Base-by-base conservation (phyloP, 306 rosid species). In the Benincasa hispida region DNA sequence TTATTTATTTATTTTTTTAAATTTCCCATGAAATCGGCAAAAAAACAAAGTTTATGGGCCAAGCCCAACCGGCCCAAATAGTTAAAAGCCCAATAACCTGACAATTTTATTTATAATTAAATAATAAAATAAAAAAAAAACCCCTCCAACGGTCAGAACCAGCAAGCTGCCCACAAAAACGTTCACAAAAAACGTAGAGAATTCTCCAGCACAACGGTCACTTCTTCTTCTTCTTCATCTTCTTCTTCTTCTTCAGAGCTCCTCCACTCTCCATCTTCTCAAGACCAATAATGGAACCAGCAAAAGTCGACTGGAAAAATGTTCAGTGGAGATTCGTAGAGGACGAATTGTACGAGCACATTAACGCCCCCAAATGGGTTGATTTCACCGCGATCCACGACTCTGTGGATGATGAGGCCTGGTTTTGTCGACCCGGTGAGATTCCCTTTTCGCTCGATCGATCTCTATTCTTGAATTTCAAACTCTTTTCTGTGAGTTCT, bases 361-460 rank as follows among this genome's bases (percentile, higher is more conserved):
- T 95, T 41, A 90, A 90, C 74, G 99, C 99, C 6, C 99, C 99
- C 66, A 90, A 92, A 74, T 95, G 93, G 92, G 84, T 95, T 72
- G 99, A 95, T 80, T 92, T 95, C 89, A 87, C 82, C 85, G 81
- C 91, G 74, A 83, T 85, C 9, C 39, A 57, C 10, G 84, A 82
- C 32, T 56, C 76, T 4, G 60, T 79, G 30, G 81, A 73, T 1
- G 93, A 91, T 13, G 92, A 95, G 25, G 88, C 89, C 77, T 95
- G 96, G 96, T 95, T 95, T 55, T 95, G 99, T 88, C 85, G 87
- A 79, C 85, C 93, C 41, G 93, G 99, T 95, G 48, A 41, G 70
- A 27, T 51, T 28, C 25, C 27, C 3, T 12, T 7, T 54, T 34
- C 41, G 12, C 24, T 7, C 6, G 8, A 27, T 68, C 22, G 37